phyloP scores from a whole-genome alignment of 805 yeast species.

The Schizosaccharomyces pombe region DNA sequence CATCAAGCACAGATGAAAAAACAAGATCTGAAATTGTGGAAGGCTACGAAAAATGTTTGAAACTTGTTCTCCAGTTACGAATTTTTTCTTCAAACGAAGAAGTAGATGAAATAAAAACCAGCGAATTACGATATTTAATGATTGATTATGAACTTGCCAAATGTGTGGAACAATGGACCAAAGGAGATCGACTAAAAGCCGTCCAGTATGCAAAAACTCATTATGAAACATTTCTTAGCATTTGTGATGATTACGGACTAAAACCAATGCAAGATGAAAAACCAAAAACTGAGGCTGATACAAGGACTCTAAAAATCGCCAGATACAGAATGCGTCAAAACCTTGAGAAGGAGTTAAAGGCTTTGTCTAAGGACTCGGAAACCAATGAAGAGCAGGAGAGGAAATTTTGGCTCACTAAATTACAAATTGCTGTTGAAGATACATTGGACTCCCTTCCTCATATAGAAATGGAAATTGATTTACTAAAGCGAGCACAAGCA shows the following conservation, averaged over 20 bases:
- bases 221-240: neutral
- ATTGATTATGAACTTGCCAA: neutral
- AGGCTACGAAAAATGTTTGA: neutral
- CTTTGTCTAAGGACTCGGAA: neutral
- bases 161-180: conserved; percentile 35
- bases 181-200: conserved; percentile 25
- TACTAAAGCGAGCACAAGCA: neutral
- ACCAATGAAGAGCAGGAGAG: neutral
- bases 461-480: neutral
- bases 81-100: conserved; percentile 53
- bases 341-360: neutral
- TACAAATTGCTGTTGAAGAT: neutral
- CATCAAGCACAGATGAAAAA: neutral
- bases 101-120: conserved; percentile 43
- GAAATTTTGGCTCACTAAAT: neutral
- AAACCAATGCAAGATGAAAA: too few relatives aligned
- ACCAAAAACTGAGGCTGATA: neutral
- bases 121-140: conserved; percentile 22
- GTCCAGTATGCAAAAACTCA: neutral
- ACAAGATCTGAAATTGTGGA: neutral
- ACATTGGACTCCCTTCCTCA: neutral
- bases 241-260: neutral
- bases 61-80: conserved; percentile 19
- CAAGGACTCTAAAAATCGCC: neutral
- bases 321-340: neutral